A percentile compares a stretch with the other conserved stretches of the same genome.
phyloP scores from a whole-genome alignment of 805 yeast genomes.

The Cyberlindnera suaveolens region DNA sequence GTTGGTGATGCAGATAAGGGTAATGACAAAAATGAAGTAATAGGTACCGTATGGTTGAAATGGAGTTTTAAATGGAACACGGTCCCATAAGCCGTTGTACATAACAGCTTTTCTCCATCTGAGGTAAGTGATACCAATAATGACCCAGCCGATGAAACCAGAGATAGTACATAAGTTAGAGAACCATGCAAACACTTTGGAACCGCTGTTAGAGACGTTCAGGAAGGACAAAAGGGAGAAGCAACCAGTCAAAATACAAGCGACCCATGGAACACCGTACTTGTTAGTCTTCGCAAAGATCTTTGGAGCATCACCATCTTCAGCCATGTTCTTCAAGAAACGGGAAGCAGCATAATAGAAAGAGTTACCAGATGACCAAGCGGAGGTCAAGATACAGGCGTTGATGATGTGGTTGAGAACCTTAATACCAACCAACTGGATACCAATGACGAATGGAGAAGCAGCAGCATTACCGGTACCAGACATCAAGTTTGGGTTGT shows the following conservation, averaged over 20 bases:
- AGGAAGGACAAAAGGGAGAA: slow-evolving; percentile 63
- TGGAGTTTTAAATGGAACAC: slow-evolving; percentile 51
- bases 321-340: slow-evolving; percentile 63
- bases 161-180: slow-evolving; percentile 74
- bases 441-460: slow-evolving; percentile 82
- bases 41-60: slow-evolving; percentile 56
- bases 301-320: slow-evolving; percentile 72
- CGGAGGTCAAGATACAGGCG: slow-evolving; percentile 71
- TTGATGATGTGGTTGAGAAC: slow-evolving; percentile 74
- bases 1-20: slow-evolving; percentile 57
- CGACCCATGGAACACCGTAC: slow-evolving; percentile 71
- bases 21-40: slow-evolving; percentile 42
- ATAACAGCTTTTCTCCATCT: slow-evolving; percentile 61
- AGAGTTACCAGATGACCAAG: slow-evolving; percentile 77
- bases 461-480: slow-evolving; percentile 57
- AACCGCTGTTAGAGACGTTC: slow-evolving; percentile 53
- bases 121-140: slow-evolving; percentile 60
- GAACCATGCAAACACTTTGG: slow-evolving; percentile 59
- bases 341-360: slow-evolving; percentile 75
- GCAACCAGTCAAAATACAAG: slow-evolving; percentile 25
- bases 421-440: slow-evolving; percentile 55
- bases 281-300: slow-evolving; percentile 57
- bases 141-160: slow-evolving; percentile 72
- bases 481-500: slow-evolving; percentile 44
- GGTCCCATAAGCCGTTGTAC: slow-evolving; percentile 44